phyloP scores from a whole-genome alignment of 2,329 filamentous ascomycete genomes.

The Fusarium verrucosum region DNA sequence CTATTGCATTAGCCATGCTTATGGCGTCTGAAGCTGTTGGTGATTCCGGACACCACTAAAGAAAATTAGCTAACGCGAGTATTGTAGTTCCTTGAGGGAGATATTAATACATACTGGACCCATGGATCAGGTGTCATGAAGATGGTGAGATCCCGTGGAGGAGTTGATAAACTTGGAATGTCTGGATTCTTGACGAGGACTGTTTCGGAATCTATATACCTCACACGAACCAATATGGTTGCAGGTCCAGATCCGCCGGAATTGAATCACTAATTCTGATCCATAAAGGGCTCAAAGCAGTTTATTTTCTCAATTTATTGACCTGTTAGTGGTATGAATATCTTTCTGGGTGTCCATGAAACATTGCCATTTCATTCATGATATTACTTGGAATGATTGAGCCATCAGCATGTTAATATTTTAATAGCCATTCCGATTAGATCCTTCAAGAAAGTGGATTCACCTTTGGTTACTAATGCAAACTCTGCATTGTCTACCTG shows the following conservation, averaged over 20 bases:
- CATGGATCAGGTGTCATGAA: constrained; percentile 14
- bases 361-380: too few species aligned
- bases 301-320: neutral
- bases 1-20: constrained; percentile 9
- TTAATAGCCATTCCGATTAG: too few species aligned
- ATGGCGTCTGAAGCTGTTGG: constrained; percentile 20
- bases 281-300: neutral
- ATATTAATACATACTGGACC: constrained; percentile 1
- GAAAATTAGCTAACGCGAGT: neutral
- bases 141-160: constrained; percentile 13
- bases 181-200: constrained; percentile 11
- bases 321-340: too few species aligned
- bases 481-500: too few species aligned
- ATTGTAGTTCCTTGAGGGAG: constrained; percentile 5
- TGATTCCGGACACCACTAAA: neutral
- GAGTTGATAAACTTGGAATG: constrained; percentile 12
- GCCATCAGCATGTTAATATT: too few species aligned
- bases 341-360: too few species aligned
- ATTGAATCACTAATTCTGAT: neutral
- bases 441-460: too few species aligned
- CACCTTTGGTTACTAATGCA: too few species aligned
- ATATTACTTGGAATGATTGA: too few species aligned
- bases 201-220: constrained; percentile 14
- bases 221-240: neutral
- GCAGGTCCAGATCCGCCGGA: neutral